A percentile compares a stretch with the other conserved stretches of the same genome.
These are phyloP conservation scores for Grammothele lineata DNA, from an alignment of 768 basidiomycete genomes.

Conservation along the genomic window DNA sequence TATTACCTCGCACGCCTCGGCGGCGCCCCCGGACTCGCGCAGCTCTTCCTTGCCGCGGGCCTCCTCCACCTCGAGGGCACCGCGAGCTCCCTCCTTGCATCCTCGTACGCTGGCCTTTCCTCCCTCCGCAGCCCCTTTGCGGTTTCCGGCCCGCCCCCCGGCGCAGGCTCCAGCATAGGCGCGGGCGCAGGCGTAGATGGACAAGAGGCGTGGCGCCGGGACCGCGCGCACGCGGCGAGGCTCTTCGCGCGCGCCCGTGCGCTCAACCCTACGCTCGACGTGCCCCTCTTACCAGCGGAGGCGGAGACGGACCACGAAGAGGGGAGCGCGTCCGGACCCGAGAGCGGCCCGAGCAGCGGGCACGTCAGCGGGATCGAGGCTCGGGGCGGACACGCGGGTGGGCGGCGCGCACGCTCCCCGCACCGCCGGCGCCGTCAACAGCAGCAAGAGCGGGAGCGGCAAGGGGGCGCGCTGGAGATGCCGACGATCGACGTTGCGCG, in stretches of 20 bases:
- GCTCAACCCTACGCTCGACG: conserved; percentile 60
- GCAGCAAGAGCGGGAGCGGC: conserved; percentile 12
- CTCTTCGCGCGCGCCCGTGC: conserved; percentile 69
- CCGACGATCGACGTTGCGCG: conserved; percentile 51
- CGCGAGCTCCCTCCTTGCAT: conserved; percentile 63
- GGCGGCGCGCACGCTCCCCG: conserved; percentile 1
- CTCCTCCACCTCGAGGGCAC: conserved; percentile 79
- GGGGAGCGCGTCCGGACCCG: no score
- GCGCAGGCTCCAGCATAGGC: conserved; percentile 2
- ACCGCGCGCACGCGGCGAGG: conserved; percentile 63
- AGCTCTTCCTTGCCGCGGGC: conserved; percentile 75
- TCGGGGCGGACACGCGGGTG: background rate
- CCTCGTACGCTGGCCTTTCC: conserved; percentile 73
- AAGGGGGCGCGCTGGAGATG: conserved; percentile 48
- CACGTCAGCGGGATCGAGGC: background rate
- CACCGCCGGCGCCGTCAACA: background rate
- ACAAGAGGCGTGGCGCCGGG: conserved; percentile 69
- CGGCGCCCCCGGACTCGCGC: conserved; percentile 61
- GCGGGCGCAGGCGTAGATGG: conserved; percentile 42
- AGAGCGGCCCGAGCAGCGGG: conserved; percentile 7
- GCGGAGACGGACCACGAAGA: conserved; percentile 17
- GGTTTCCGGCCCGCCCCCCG: conserved; percentile 34
- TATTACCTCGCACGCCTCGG: conserved; percentile 70
- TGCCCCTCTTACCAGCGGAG: conserved; percentile 60
- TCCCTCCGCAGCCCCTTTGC: conserved; percentile 63